Evolutionary conservation across 306 rosid genomes (phyloP).

Genomic region (Quercus suber): DNA sequence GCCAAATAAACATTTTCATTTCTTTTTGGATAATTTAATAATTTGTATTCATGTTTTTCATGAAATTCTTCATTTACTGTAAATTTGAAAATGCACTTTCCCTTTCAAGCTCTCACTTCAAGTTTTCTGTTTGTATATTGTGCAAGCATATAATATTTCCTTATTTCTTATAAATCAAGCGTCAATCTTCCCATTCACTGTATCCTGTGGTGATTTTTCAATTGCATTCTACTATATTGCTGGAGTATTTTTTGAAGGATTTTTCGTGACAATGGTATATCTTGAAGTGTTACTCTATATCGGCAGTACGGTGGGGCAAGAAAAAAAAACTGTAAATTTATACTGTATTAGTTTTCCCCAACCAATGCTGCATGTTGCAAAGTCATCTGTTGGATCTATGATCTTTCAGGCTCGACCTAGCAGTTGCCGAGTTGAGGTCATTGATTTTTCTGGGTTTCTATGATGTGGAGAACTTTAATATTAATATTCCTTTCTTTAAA

Average conservation of each 20-base stretch:
- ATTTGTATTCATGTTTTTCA: neutral
- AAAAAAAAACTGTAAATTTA: neutral
- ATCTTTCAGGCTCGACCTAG: neutral
- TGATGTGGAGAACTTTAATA: neutral
- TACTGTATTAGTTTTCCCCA: neutral
- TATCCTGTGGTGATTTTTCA: neutral
- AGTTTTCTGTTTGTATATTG: neutral
- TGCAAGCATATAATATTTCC: neutral
- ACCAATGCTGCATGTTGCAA: neutral
- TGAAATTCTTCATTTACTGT: neutral
- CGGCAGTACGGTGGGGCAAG: neutral
- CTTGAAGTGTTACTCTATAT: neutral
- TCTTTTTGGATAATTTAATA: neutral
- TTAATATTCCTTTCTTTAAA: neutral
- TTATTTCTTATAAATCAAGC: neutral
- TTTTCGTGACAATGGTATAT: neutral
- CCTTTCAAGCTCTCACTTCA: neutral
- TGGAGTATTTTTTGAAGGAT: neutral
- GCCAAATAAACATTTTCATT: neutral
- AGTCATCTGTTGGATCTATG: neutral
- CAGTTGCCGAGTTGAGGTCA: neutral
- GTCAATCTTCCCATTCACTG: neutral
- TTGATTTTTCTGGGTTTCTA: neutral
- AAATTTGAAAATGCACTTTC: neutral
- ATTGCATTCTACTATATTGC: neutral